phyloP scores from a whole-genome alignment of 2,329 filamentous ascomycete genomes.

The Xylaria multiplex region DNA sequence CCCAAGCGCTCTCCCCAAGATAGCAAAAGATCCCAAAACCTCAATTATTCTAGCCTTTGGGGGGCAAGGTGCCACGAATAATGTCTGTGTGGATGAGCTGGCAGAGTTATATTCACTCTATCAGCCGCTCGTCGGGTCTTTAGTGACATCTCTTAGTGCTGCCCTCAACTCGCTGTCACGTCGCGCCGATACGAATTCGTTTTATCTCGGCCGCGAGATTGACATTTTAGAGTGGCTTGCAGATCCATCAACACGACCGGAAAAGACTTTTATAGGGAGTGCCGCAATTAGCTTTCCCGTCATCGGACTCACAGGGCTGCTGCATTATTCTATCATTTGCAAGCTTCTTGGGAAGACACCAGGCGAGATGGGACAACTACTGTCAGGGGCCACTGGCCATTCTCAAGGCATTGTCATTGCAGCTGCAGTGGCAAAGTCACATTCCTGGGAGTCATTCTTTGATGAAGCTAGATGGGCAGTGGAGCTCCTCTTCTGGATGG shows the following conservation, averaged over 20 bases:
- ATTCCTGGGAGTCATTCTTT: constrained; percentile 92
- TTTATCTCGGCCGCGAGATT: constrained; percentile 34
- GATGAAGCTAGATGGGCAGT: constrained; percentile 82
- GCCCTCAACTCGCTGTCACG: constrained; percentile 25
- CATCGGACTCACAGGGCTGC: constrained; percentile 27
- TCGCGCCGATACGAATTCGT: constrained; percentile 29
- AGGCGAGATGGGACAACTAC: constrained; percentile 25
- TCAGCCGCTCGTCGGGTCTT: constrained; percentile 24
- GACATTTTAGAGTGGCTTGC: constrained; percentile 29
- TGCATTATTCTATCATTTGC: constrained; percentile 33
- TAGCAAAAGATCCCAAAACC: constrained; percentile 14
- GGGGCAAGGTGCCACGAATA: constrained; percentile 30
- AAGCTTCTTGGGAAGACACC: constrained; percentile 33
- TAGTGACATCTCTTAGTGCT: constrained; percentile 23
- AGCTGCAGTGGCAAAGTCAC: constrained; percentile 87
- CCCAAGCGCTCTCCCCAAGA: constrained; percentile 20
- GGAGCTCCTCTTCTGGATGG: constrained; percentile 98
- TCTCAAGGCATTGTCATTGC: constrained; percentile 96
- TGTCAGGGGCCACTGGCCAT: constrained; percentile 84
- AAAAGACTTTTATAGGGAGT: constrained; percentile 24
- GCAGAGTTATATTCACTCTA: constrained; percentile 34
- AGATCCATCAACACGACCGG: constrained; percentile 25
- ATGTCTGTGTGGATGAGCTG: constrained; percentile 32
- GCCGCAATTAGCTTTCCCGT: constrained; percentile 34
- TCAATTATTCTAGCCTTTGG: constrained; percentile 32